Percentiles rank a stretch among this genome's conserved stretches.
These are phyloP conservation scores for Helianthus tuberosus DNA, from an alignment of 129 eudicot genomes.

Conservation along the genomic window DNA sequence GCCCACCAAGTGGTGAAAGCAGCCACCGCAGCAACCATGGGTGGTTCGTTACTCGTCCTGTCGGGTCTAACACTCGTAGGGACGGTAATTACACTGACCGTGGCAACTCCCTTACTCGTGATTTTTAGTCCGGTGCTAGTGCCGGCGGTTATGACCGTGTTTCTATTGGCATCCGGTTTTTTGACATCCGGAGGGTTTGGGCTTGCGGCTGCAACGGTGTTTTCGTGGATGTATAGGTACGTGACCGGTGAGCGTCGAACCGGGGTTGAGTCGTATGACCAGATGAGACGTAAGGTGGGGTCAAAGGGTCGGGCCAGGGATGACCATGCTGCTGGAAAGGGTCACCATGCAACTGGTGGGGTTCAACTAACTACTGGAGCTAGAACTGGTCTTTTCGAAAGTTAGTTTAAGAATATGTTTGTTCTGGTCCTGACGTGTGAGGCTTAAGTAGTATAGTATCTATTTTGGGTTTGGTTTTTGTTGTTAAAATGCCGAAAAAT, in stretches of 20 bases:
- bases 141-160: constrained; percentile 47
- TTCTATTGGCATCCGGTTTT: constrained; percentile 44
- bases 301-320: constrained; percentile 54
- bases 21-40: constrained; percentile 57
- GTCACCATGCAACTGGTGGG: constrained; percentile 21
- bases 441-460: neutral
- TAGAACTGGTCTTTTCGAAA: neutral
- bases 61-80: constrained; percentile 59
- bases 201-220: constrained; percentile 56
- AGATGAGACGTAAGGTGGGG: constrained; percentile 4
- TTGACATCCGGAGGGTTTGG: constrained; percentile 68
- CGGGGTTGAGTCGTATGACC: neutral
- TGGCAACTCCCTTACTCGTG: constrained; percentile 66
- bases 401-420: neutral
- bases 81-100: constrained; percentile 59
- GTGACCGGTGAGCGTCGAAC: constrained; percentile 43
- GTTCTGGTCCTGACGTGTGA: neutral
- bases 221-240: constrained; percentile 61
- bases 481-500: neutral
- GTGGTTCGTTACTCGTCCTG: constrained; percentile 65
- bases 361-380: neutral
- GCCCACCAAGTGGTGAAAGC: constrained; percentile 55
- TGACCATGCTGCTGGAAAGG: constrained; percentile 29
- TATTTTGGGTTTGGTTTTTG: neutral
- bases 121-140: constrained; percentile 69